Base-by-base conservation (phyloP, 1,284 basidiomycete genomes). In the Papiliotrema nemorosa region DNA sequence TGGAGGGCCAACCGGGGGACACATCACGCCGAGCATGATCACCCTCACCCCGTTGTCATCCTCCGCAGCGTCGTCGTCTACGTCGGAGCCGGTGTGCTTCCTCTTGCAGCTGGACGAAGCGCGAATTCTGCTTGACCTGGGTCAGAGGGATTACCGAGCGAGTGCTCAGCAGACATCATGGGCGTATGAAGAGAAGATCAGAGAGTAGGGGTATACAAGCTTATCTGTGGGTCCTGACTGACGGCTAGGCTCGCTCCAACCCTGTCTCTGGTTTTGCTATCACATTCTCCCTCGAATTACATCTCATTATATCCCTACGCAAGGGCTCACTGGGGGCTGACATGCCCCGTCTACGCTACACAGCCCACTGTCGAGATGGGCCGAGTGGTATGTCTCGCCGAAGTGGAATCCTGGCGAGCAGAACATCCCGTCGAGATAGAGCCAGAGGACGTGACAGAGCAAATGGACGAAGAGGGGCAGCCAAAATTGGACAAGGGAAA, bases 361-460 rank as follows among this genome's bases (percentile, higher is more conserved):
- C 82, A 98, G 42, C 94, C 96, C 21, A 91, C 96, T 0, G 90
- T 96, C 60, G 91, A 93, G 50, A 97, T 94, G 88, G 94, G 89
- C 2, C 82, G 90, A 29, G 88, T 97, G 42, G 90, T 90, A 25
- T 85, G 85, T 5, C 80, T 85, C 2, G 87, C 93, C 66, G 90
- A 93, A 58, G 79, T 85, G 0, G 88, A 91, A 62, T 83, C 83
- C 22, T 81, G 88, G 52, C 80, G 88, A 39, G 82, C 86, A 38
- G 87, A 92, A 68, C 80, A 88, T 60, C 82, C 85, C 47, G 78
- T 89, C 10, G 77, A 44, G 14, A 38, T 20, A 35, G 51, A 53
- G 10, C 18, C 6, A 3, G 29, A 27, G 18, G 53, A 41, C 24
- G 44, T 47, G 3, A 53, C 50, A 20, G 54, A 37, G 1, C 64